phyloP scores from a whole-genome alignment of 768 basidiomycete genomes.

The Tulasnella sp. region DNA sequence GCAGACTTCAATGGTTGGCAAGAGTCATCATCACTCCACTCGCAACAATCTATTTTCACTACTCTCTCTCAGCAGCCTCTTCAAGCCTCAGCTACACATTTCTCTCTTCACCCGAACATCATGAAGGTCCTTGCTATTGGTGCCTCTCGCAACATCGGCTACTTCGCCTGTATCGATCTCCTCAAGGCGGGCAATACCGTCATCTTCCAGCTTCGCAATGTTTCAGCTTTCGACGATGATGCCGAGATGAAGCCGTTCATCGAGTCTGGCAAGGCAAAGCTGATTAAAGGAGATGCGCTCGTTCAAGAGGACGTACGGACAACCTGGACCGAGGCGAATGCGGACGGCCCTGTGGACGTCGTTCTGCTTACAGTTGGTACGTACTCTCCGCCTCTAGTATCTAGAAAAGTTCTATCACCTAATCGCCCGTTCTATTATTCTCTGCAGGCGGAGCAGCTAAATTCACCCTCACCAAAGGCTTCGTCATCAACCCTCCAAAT shows the following conservation, averaged over 20 bases:
- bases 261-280: slow-evolving; percentile 12
- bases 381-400: neutral
- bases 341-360: slow-evolving; percentile 12
- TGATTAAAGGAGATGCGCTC: slow-evolving; percentile 17
- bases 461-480: slow-evolving; percentile 43
- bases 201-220: slow-evolving; percentile 19
- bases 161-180: slow-evolving; percentile 1
- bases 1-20: neutral
- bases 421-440: neutral
- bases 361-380: slow-evolving; percentile 17
- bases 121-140: slow-evolving; percentile 22
- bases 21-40: neutral
- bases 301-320: neutral
- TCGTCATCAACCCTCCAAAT: slow-evolving; percentile 48
- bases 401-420: neutral
- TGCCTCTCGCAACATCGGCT: slow-evolving; percentile 22
- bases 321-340: slow-evolving; percentile 5
- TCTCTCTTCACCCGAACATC: neutral
- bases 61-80: neutral
- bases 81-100: neutral
- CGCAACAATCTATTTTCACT: neutral
- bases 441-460: neutral
- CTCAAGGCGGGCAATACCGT: slow-evolving; percentile 9
- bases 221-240: slow-evolving; percentile 13
- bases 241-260: slow-evolving; percentile 17